These are phyloP conservation scores for Leishmania mexicana DNA, from an alignment of 208 protist genomes.

Conservation along the genomic window DNA sequence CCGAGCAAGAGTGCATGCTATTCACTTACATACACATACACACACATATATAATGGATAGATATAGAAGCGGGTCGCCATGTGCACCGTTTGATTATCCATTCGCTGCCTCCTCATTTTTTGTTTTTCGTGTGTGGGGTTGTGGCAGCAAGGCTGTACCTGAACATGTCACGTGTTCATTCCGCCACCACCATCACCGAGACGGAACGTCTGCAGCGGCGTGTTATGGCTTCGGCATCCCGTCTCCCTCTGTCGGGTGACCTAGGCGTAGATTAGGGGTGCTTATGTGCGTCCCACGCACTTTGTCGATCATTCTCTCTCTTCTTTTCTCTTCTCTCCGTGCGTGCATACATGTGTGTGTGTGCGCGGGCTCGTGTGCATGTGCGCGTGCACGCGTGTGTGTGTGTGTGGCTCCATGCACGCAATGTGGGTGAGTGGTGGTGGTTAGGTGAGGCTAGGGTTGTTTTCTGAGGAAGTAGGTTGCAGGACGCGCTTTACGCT, in stretches of 20 bases:
- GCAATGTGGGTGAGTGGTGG: not conserved
- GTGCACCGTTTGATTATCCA: not conserved
- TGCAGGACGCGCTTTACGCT: not conserved
- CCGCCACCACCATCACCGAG: not conserved
- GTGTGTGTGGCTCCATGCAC: not conserved
- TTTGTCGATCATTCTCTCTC: not conserved
- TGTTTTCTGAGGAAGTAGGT: not conserved
- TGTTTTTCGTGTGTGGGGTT: not conserved
- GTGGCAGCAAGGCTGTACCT: not conserved
- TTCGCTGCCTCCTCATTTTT: not conserved
- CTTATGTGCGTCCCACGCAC: not conserved
- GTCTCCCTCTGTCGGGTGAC: not conserved
- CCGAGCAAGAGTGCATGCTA: not conserved
- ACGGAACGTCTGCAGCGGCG: not conserved
- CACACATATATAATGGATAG: not conserved
- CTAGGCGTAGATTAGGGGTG: not conserved
- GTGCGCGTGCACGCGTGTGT: too few species aligned
- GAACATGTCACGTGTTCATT: not conserved
- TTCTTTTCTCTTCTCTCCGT: not conserved
- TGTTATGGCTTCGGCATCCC: not conserved
- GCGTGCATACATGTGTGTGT: not conserved
- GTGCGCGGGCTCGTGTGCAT: not conserved
- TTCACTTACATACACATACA: not conserved
- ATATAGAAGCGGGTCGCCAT: not conserved
- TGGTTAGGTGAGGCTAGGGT: not conserved